Evolutionary conservation across 305 asterid genomes (phyloP), one percentile per base, ranked within the genome.

Genomic region (Fraxinus sp.): DNA sequence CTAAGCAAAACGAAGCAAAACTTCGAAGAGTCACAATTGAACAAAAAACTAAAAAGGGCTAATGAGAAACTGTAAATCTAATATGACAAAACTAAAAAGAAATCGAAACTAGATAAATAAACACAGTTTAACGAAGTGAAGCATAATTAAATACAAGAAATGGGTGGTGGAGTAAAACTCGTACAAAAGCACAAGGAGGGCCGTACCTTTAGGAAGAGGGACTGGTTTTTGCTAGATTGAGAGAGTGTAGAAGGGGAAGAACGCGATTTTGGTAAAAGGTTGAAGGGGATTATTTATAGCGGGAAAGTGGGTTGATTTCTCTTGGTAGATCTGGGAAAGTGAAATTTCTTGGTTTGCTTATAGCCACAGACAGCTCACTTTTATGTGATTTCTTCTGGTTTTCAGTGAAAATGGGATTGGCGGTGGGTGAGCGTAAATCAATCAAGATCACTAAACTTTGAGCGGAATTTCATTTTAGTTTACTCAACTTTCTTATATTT

Each of bases 281-380:
- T 26, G 90, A 79, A 62, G 73, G 83, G 7, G 83, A 71, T 71
- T 75, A 91, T 91, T 89, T 91, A 89, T 89, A 86, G 87, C 82
- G 62, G 80, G 37, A 35, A 26, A 75, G 41, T 14, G 70, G 14
- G 52, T 30, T 83, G 37, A 20, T 66, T 9, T 26, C 26, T 70
- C 73, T 32, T 74, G 90, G 88, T 84, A 59, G 86, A 83, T 86
- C 87, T 79, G 22, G 79, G 83, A 20, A 77, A 68, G 79, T 70
- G 84, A 78, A 85, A 81, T 32, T 22, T 22, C 35, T 62, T 9
- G 74, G 74, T 68, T 68, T 68, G 37, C 37, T 8, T 64, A 66
- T 0, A 64, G 32, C 74, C 35, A 26, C 74, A 66, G 74, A 3
- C 35, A 24, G 37, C 75, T 13, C 35, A 11, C 14, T 68, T 66